Evolutionary conservation across 108 stramenopile genomes (phyloP), one percentile per base, ranked within the genome.

Genomic region (Poteriospumella lacustris): DNA sequence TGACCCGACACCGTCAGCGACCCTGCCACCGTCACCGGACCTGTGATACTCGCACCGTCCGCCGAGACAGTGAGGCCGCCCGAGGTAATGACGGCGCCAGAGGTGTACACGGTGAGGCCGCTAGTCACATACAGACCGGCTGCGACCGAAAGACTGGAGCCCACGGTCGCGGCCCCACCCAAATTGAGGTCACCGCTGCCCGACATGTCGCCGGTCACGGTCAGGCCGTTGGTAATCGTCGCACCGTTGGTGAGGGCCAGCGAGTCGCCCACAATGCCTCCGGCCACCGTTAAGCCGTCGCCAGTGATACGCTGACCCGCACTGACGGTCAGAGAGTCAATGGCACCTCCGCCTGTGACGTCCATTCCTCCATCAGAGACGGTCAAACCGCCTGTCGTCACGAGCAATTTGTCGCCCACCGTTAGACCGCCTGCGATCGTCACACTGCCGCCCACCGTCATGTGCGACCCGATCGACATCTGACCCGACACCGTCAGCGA

Each of bases 371-470:
- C 64, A 41, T 9, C 64, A 38, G 15, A 31, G 64, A 67, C 64
- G 40, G 64, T 73, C 36, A 73, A 42, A 34, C 70, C 70, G 31
- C 70, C 70, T 26, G 70, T 33, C 31, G 70, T 42, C 33, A 73
- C 41, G 9, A 15, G 9, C 41, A 73, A 24, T 26, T 5, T 38
- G 36, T 73, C 70, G 9, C 19, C 12, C 5, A 73, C 41, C 5
- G 70, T 73, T 56, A 73, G 42, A 44, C 70, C 70, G 9, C 70
- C 70, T 33, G 44, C 19, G 9, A 67, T 19, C 19, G 9, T 52
- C 47, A 52, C 19, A 52, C 47, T 19, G 47, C 47, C 47, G 19
- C 47, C 19, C 15, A 52, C 12, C 64, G 40, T 38, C n/a, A n/a
- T n/a, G n/a, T n/a, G n/a, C n/a, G n/a, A n/a, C n/a, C n/a, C n/a